Evolutionary conservation across 2,329 filamentous ascomycete species (phyloP).

Genomic region (Fusarium agapanthi): DNA sequence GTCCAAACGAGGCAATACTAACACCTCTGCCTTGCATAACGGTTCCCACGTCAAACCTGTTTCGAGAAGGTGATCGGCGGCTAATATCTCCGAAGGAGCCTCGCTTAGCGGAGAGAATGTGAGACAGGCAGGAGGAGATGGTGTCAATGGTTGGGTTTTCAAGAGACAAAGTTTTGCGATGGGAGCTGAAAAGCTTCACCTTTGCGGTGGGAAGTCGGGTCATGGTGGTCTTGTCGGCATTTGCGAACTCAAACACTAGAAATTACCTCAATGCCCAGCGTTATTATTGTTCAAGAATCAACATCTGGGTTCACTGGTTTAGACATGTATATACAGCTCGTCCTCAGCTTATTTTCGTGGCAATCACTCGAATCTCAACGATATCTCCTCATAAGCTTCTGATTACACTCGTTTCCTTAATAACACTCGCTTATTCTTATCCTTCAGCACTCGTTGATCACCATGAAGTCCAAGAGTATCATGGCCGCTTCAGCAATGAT

Average conservation of each 20-base stretch:
- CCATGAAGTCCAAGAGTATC: not conserved
- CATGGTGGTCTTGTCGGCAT: not conserved
- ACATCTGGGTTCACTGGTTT: accelerated
- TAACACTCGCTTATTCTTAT: not conserved
- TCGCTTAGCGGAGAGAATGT: not conserved
- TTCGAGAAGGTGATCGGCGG: not conserved
- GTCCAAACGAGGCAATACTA: not conserved
- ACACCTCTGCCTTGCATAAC: not conserved
- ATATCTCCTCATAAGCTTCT: not conserved
- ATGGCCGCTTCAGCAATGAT: not conserved
- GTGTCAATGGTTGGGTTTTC: not conserved
- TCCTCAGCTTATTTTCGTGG: not conserved
- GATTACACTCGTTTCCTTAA: not conserved
- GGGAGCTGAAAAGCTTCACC: not conserved
- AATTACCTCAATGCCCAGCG: not conserved
- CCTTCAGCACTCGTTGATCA: not conserved
- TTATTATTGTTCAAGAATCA: not conserved
- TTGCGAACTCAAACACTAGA: not conserved
- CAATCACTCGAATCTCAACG: not conserved
- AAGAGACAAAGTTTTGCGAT: not conserved
- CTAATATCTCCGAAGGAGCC: not conserved
- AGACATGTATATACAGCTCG: not conserved
- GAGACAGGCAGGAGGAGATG: not conserved
- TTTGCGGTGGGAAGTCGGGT: not conserved
- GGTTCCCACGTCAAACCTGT: not conserved